Conservation (phyloP, 164 flowering plant genomes). For the Protea cynaroides region DNA sequence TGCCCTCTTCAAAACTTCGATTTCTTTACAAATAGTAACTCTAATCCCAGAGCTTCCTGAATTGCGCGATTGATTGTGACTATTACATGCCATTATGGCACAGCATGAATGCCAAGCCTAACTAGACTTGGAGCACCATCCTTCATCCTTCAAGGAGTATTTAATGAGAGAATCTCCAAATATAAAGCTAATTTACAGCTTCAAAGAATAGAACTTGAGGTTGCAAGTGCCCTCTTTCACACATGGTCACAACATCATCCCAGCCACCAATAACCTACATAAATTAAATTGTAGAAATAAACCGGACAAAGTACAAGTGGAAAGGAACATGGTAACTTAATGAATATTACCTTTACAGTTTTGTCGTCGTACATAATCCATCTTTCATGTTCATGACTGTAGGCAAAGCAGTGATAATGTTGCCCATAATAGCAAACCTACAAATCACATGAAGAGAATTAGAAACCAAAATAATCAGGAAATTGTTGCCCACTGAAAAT, state of each 20-base stretch:
- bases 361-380: slow-evolving; percentile 98
- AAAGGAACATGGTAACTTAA: not conserved
- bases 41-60: slow-evolving; percentile 1
- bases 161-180: slow-evolving; percentile 9
- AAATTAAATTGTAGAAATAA: slow-evolving; percentile 8
- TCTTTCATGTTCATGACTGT: slow-evolving; percentile 56
- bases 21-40: not conserved
- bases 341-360: slow-evolving; percentile 70
- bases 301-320: not conserved
- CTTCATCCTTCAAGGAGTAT: slow-evolving; percentile 1
- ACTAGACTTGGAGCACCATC: slow-evolving; percentile 14
- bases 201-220: slow-evolving; percentile 97
- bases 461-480: not conserved
- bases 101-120: slow-evolving; percentile 1
- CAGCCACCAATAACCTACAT: slow-evolving; percentile 81
- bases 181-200: slow-evolving; percentile 53
- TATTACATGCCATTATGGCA: not conserved
- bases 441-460: slow-evolving; percentile 4
- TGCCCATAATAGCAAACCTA: slow-evolving; percentile 99
- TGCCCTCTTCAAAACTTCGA: slow-evolving; percentile 10
- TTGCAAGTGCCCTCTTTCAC: slow-evolving; percentile 89
- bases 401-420: slow-evolving; percentile 97
- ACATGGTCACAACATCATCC: slow-evolving; percentile 73
- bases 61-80: slow-evolving; percentile 7
- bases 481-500: too few relatives aligned